phyloP scores from a whole-genome alignment of 345 rosid genomes.

The Brassica napus region DNA sequence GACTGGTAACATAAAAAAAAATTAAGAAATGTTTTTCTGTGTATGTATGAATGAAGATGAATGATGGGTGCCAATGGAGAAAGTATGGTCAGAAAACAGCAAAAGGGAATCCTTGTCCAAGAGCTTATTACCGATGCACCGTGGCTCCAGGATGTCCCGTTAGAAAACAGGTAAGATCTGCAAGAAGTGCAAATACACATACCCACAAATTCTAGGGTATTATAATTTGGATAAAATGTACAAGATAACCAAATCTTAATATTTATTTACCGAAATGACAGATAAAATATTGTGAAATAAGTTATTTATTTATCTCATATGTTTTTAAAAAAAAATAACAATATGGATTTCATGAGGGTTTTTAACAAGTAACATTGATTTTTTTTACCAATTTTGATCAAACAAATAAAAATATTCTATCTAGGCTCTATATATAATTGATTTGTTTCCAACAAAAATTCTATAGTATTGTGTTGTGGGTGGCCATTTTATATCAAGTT shows the following conservation, averaged over 20 bases:
- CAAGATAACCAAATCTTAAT: neutral
- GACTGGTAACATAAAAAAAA: neutral
- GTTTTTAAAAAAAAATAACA: neutral
- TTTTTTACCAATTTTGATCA: neutral
- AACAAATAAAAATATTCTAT: neutral
- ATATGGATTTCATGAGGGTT: neutral
- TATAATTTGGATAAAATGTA: neutral
- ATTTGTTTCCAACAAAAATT: neutral
- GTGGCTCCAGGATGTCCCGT: slow-evolving; percentile 66
- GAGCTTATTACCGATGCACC: slow-evolving; percentile 95
- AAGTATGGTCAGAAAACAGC: slow-evolving; percentile 94
- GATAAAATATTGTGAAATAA: neutral
- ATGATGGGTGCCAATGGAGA: slow-evolving; percentile 97
- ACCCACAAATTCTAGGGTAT: neutral
- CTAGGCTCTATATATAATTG: neutral
- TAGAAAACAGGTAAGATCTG: slow-evolving; percentile 69
- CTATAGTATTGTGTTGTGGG: neutral
- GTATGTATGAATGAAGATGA: slow-evolving; percentile 48
- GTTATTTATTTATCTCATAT: neutral
- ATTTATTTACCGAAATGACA: neutral
- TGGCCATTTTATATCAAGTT: neutral
- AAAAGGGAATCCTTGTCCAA: slow-evolving; percentile 93
- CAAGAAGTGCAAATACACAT: slow-evolving; percentile 2
- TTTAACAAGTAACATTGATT: neutral
- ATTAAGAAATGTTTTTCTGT: neutral